Base-by-base conservation (phyloP, 1,284 basidiomycete genomes). In the Marasmius tenuissimus region DNA sequence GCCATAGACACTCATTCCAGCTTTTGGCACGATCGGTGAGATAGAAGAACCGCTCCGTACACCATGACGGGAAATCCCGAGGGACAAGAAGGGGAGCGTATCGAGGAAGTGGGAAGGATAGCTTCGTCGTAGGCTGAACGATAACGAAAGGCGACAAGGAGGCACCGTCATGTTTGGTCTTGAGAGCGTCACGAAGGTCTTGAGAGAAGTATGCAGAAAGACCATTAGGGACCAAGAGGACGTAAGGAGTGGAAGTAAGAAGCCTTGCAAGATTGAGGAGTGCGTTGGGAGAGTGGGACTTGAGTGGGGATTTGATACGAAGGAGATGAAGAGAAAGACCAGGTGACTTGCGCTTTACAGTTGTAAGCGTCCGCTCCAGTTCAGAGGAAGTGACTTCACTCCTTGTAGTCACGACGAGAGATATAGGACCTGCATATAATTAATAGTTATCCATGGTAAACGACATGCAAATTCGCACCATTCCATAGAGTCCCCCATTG, bases 1-100 rank as follows among this genome's bases (percentile, higher is more conserved):
- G 84, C 88, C 88, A 90, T n/a, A 89, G 71, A 71, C 88, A 89
- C 62, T 86, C 85, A 47, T 81, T 76, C 88, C 87, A 89, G 63
- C 87, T 85, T 1, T 76, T 71, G 0, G 69, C 62, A 27, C 85
- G 83, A 12, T 80, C 78, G 45, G 73, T 71, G 50, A 76, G 70
- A 35, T 79, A 67, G 64, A 85, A 83, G 65, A 82, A 76, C 33
- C 86, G 80, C 63, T 89, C 88, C 0, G 82, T 80, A 67, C 88
- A 90, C 88, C 88, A 90, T 4, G 82, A 70, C 2, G 78, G 74
- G 66, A 85, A 73, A 64, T 84, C 78, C 48, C 76, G 80, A 18
- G 72, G 73, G 34, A 89, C 64, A 27, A 85, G 65, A 16, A 85
- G 63, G 2, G 86, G 84, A 1, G 84, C 76, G 0, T 83, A 70